phyloP scores from a whole-genome alignment of 805 yeast genomes.

The Ogataea angusta region DNA sequence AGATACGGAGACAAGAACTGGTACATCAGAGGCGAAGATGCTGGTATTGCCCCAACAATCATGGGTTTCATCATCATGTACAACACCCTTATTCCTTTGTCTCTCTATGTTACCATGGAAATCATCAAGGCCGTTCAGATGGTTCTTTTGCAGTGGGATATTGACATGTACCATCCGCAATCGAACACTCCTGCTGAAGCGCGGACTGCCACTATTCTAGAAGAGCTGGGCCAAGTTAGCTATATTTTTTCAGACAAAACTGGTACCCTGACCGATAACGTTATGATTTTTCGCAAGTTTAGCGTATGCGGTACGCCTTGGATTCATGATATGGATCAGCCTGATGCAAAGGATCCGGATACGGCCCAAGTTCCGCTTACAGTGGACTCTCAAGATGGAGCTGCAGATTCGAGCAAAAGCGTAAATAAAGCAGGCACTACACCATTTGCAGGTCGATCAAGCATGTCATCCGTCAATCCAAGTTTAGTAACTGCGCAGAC shows the following conservation, averaged over 20 bases:
- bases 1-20: constrained; percentile 49
- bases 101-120: constrained; percentile 95
- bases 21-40: constrained; percentile 74
- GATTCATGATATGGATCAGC: constrained; percentile 69
- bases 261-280: constrained; percentile 93
- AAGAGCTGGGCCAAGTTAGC: constrained; percentile 95
- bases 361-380: constrained; percentile 7
- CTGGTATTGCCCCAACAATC: constrained; percentile 81
- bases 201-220: constrained; percentile 90
- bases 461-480: constrained; percentile 44
- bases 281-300: constrained; percentile 88
- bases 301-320: constrained; percentile 87
- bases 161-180: constrained; percentile 87
- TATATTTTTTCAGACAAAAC: constrained; percentile 95
- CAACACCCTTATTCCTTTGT: constrained; percentile 91
- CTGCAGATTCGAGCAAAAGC: constrained; percentile 5
- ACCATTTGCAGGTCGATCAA: constrained; percentile 49
- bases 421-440: constrained; percentile 19
- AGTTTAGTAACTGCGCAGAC: constrained; percentile 29
- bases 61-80: constrained; percentile 98
- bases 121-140: constrained; percentile 88
- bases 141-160: constrained; percentile 77
- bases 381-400: not conserved
- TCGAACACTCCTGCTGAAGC: constrained; percentile 92
- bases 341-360: constrained; percentile 27